Evolutionary conservation across 345 rosid species (phyloP), one percentile per base, ranked within the genome.

Genomic region (Brassica juncea): DNA sequence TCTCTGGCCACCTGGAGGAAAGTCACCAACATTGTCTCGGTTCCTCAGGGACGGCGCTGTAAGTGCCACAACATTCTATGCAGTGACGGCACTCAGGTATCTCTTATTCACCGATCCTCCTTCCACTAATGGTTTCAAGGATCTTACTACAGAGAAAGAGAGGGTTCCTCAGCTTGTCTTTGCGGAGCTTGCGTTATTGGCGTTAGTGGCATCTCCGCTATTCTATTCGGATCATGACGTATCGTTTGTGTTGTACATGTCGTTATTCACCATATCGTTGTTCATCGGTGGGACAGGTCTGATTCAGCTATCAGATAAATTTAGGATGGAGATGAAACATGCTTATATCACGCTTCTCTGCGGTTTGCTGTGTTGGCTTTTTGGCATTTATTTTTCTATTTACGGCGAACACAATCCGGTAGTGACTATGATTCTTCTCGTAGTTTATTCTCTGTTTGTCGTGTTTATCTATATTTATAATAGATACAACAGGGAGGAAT

Each of bases 51-150:
- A 66, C 37, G 71, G 64, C 8, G 78, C 78, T 16, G 71, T 66
- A 10, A 74, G 78, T 66, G 65, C 4, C 65, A 58, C 73, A 27
- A 67, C 79, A 15, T 37, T 75, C 59, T 67, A 67, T 4, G 66
- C 23, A 57, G 67, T 75, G 23, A 75, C 44, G 2, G 5, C 58
- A 27, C 8, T 75, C 42, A 35, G 58, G 27, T 55, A 35, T 32
- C 8, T 66, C 42, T 66, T 66, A 16, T 75, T 75, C 30, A n/a
- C 21, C 42, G 66, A 25, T 9, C 21, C 44, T 66, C 58, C 31
- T 0, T 15, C 58, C 23, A 5, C 3, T 15, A 15, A 6, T 52
- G 0, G 23, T 1, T 52, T 2, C 58, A 52, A 52, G 58, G 59
- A 54, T 54, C 15, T 54, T 16, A 54, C 59, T 54, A 15, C 23